Evolutionary conservation across 345 rosid species (phyloP).

Genomic region (Eucalyptus viminalis): DNA sequence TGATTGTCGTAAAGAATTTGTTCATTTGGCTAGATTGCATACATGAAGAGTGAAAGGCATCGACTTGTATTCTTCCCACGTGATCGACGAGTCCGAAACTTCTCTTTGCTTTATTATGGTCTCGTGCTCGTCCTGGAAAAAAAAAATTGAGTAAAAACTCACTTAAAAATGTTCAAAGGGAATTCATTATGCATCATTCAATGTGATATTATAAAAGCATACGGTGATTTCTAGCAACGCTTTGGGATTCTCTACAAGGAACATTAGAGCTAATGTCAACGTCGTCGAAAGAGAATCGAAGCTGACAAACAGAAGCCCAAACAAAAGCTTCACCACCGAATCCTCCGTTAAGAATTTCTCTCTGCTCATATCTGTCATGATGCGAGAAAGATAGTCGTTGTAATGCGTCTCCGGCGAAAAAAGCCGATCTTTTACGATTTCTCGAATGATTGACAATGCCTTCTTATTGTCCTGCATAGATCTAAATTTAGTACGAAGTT

Average conservation of each 20-base stretch:
- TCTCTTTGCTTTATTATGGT: not conserved
- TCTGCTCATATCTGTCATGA: not conserved
- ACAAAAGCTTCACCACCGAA: not conserved
- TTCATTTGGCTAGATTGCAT: not conserved
- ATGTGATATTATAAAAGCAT: not conserved
- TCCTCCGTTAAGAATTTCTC: conserved; percentile 18
- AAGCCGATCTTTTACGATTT: not conserved
- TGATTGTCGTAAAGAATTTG: not conserved
- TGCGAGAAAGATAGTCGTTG: conserved; percentile 4
- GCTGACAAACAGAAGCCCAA: not conserved
- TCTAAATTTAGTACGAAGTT: not conserved
- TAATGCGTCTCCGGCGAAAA: not conserved
- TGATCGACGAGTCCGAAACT: not conserved
- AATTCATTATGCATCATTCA: not conserved
- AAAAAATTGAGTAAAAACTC: not conserved
- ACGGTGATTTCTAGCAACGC: conserved; percentile 12
- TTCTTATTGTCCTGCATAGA: not conserved
- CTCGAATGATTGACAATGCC: not conserved
- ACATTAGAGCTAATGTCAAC: conserved; percentile 1
- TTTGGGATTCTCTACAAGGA: conserved; percentile 11
- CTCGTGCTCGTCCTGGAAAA: not conserved
- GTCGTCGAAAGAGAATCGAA: conserved; percentile 1
- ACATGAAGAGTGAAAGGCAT: not conserved
- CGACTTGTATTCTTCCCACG: not conserved
- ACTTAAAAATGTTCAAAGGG: not conserved